Evolutionary conservation across 768 basidiomycete genomes (phyloP).

Genomic region (Lyophyllum decastes): DNA sequence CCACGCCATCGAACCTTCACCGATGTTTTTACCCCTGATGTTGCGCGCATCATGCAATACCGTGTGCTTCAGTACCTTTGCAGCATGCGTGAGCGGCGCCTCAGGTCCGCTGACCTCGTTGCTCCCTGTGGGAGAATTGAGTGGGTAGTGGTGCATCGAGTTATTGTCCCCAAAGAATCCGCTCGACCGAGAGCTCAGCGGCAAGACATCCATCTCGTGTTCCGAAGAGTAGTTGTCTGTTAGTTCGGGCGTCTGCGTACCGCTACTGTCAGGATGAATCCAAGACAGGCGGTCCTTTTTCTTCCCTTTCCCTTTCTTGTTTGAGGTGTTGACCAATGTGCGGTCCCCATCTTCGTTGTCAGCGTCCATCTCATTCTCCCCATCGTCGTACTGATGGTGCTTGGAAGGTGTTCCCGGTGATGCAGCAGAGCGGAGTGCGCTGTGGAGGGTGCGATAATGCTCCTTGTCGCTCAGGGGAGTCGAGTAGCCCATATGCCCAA

Average conservation of each 20-base stretch:
- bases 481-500: slow-evolving; percentile 27
- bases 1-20: slow-evolving; percentile 46
- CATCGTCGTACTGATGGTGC: slow-evolving; percentile 7
- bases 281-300: slow-evolving; percentile 18
- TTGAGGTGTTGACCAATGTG: not conserved
- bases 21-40: slow-evolving; percentile 51
- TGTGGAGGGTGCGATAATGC: slow-evolving; percentile 34
- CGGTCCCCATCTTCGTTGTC: slow-evolving; percentile 20
- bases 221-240: not conserved
- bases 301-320: slow-evolving; percentile 14
- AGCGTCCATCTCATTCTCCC: slow-evolving; percentile 12
- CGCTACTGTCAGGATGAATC: not conserved
- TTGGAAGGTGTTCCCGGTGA: slow-evolving; percentile 17
- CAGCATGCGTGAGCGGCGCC: slow-evolving; percentile 54
- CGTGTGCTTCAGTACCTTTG: slow-evolving; percentile 66
- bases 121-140: slow-evolving; percentile 19
- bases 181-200: slow-evolving; percentile 10
- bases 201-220: slow-evolving; percentile 2
- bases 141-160: slow-evolving; percentile 42
- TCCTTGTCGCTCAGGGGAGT: slow-evolving; percentile 41
- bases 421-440: slow-evolving; percentile 28
- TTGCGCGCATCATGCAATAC: slow-evolving; percentile 78
- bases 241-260: not conserved
- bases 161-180: slow-evolving; percentile 14
- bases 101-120: slow-evolving; percentile 23